These are phyloP conservation scores for Exidia glandulosa DNA, from an alignment of 768 basidiomycete species.

Conservation along the genomic window DNA sequence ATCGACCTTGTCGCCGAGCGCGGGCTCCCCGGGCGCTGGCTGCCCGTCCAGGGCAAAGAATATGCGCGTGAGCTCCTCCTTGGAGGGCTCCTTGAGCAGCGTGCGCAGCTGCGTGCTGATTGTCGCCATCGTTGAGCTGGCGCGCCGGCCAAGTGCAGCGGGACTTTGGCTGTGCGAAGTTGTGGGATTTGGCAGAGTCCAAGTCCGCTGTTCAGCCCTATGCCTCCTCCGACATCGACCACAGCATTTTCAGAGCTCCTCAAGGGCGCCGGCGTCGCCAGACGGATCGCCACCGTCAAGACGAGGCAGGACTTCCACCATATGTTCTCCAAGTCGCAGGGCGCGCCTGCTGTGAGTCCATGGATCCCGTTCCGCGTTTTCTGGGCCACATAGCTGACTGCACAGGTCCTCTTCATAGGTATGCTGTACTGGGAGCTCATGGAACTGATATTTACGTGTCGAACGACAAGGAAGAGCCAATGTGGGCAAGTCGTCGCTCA, in stretches of 20 bases:
- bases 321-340: not conserved
- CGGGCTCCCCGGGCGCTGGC: slow-evolving; percentile 25
- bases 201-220: not conserved
- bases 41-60: slow-evolving; percentile 61
- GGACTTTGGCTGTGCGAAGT: not conserved
- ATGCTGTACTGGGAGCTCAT: not conserved
- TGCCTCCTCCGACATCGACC: not conserved
- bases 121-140: no score
- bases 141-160: no score
- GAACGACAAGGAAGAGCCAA: slow-evolving; percentile 54
- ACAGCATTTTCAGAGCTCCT: not conserved
- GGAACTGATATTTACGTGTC: slow-evolving; percentile 3
- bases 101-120: slow-evolving; percentile 82
- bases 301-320: not conserved
- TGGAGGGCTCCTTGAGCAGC: slow-evolving; percentile 79
- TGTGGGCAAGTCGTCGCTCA: slow-evolving; percentile 62
- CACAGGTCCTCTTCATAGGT: not conserved
- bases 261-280: not conserved
- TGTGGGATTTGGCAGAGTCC: not conserved
- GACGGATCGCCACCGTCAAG: not conserved
- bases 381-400: not conserved
- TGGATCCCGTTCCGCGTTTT: not conserved
- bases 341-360: not conserved
- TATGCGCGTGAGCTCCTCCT: slow-evolving; percentile 71
- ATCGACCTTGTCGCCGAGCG: slow-evolving; percentile 52